Evolutionary conservation across 257 asterid genomes (phyloP), one percentile per base, ranked within the genome.

Genomic region (Solanum stenotomum): DNA sequence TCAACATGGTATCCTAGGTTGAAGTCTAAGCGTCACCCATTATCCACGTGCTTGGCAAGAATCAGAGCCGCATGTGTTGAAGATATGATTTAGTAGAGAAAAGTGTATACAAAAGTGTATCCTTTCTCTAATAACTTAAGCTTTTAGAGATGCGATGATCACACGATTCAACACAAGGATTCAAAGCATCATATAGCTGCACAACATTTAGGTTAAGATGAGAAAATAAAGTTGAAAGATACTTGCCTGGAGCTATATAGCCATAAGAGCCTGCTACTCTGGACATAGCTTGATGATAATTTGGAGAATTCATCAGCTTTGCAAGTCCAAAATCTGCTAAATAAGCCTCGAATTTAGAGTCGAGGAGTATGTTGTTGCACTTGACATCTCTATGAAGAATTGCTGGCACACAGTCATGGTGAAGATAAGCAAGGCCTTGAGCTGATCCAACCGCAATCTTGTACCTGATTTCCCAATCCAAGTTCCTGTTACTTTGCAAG

Each of bases 291-390:
- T 95, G 98, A 6, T 96, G 99, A 87, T 95, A 95, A 85, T 91
- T 95, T 20, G 98, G 95, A 31, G 99, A 94, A 86, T 90, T 94
- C 98, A 95, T 95, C 13, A 94, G 92, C 92, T 94, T 97, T 15
- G 99, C 99, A 3, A 97, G 98, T n/a, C 99, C 99, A 87, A 97
- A 97, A 91, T 97, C 99, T 6, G 99, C 99, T 72, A 97, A 83
- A 88, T 95, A 95, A 72, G 98, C 96, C 87, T 97, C 99, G 16
- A 87, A 95, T 87, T 93, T 95, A 9, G 98, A 93, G 87, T 95
- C 98, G 22, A 97, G 91, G 63, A 95, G 95, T 85, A 97, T 97
- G 90, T 97, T 95, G 88, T 97, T 97, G 93, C 98, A 97, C 88
- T 97, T 97, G 88, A 97, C 96, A 52, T 97, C 99, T 67, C 99